Base-by-base conservation (phyloP, 257 asterid species). In the Orobanche coerulescens region DNA sequence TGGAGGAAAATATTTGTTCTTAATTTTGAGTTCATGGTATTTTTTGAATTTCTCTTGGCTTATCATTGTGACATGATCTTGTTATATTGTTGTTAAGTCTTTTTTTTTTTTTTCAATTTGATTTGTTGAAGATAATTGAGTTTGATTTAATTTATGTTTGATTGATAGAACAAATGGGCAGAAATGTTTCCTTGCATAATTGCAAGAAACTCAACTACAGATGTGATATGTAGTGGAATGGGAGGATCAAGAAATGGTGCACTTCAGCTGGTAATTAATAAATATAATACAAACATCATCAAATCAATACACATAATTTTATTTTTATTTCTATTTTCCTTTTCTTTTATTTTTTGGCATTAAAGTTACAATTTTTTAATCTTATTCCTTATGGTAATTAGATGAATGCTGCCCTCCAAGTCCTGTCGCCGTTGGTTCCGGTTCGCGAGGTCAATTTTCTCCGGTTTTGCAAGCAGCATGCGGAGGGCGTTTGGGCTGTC, bases 361-460 rank as follows among this genome's bases (percentile, higher is more conserved):
- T n/a, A n/a, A n/a, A n/a, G n/a, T n/a, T n/a, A n/a, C n/a, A n/a
- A n/a, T n/a, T n/a, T n/a, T n/a, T n/a, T n/a, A n/a, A 7, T 47
- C 19, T 18, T 1, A 2, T 30, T 18, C 3, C 14, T 20, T 0
- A 16, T 47, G 12, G 4, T 47, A 19, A 8, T 3, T 63, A 93
- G 99, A 93, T 93, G 95, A 84, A 85, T 18, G 97, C 94, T 0
- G 97, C 82, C 51, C 75, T 93, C 2, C 99, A 93, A 90, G 95
- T 87, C 4, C 79, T 93, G 43, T 84, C 99, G 0, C 99, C 99
- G 3, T 37, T 93, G 56, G 97, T 93, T 0, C 99, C 97, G n/a
- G 89, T 84, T 8, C 75, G 99, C 2, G 90, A 83, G 72, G 88
- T 93, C 26, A 79, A 69, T 53, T 89, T 93, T 67, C 90, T 93